Evolutionary conservation across 176 grass and related monocot genomes (phyloP).

Genomic region (Dactylis glomerata): DNA sequence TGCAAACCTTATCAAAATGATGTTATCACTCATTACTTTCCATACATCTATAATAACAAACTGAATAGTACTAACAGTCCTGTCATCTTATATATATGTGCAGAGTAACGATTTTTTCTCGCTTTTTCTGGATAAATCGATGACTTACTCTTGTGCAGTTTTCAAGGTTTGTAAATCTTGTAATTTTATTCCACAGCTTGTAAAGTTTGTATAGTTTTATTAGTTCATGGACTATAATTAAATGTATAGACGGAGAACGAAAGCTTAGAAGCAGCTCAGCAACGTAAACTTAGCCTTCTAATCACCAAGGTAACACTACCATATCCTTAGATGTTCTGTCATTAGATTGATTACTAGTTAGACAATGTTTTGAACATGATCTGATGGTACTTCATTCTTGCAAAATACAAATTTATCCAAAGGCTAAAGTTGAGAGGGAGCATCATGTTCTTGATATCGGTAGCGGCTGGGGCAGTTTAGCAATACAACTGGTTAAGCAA

Average conservation of each 20-base stretch:
- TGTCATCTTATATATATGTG: not conserved
- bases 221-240: not conserved
- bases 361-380: not conserved
- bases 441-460: conserved; percentile 4
- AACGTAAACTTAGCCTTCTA: conserved; percentile 1
- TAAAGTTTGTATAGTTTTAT: not conserved
- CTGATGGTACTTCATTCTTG: not conserved
- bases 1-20: not conserved
- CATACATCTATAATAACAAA: not conserved
- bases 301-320: not conserved
- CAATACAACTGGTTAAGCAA: not conserved
- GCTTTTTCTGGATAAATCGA: not conserved
- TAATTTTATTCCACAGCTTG: not conserved
- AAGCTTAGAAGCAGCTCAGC: not conserved
- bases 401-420: not conserved
- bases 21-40: not conserved
- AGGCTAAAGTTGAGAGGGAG: not conserved
- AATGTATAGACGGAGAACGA: not conserved
- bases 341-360: not conserved
- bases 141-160: not conserved
- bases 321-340: not conserved
- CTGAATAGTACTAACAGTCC: not conserved
- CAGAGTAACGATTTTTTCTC: conserved; percentile 5
- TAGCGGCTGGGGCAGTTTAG: not conserved
- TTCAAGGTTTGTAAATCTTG: not conserved